Evolutionary conservation across 179 eudicot species (phyloP), one percentile per base, ranked within the genome.

Genomic region (Drosera spatulata): DNA sequence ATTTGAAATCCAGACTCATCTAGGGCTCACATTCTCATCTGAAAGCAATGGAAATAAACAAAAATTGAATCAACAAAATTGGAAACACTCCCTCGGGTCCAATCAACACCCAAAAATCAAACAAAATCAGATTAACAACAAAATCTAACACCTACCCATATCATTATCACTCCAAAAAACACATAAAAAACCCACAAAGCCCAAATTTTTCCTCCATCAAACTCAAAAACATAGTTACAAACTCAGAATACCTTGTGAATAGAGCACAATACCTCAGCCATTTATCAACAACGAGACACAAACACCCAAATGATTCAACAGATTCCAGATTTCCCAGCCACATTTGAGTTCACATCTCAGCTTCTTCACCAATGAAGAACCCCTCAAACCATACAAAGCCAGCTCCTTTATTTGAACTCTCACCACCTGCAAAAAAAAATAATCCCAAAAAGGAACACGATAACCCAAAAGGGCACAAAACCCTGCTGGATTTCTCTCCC

Each of bases 231-330:
- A 12, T 42, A 62, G 62, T 7, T 55, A 53, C 37, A 9, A 41
- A 10, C 54, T 13, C 3, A 14, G 58, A 65, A 22, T 63, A 86
- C 95, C 87, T 86, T 79, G 60, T 63, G 61, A 60, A 64, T 62
- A 58, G 74, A 52, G 66, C 75, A 75, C 15, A 79, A 68, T 39
- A 64, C 73, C 51, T 81, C 95, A 39, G 77, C 83, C 87, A 84
- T 83, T 59, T 54, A 48, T 56, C 53, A 55, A 62, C 41, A 15
- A 7, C 59, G 39, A 13, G 47, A 48, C 33, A 22, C 33, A 22
- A 22, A 22, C 33, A 22, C 33, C 33, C 33, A 22, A 22, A 22
- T 22, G 33, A 22, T 22, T 22, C 33, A 22, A 22, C 33, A 22
- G 33, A 22, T 22, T 22, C 33, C 33, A 22, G 33, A 22, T 22